Conservation (phyloP, 176 grass and related monocot species). For the Typha latifolia region DNA sequence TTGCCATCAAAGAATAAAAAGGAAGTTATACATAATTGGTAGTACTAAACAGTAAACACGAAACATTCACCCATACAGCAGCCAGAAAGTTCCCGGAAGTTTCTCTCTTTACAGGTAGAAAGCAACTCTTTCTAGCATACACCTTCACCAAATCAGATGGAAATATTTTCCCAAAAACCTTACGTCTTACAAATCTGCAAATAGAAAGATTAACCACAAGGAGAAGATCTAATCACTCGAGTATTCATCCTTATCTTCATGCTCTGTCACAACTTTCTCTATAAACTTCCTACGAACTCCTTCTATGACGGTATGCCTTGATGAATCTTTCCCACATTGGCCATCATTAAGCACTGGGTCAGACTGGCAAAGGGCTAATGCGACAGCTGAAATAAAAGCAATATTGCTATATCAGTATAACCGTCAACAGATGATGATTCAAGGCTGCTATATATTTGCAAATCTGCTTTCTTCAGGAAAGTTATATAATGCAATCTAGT, state of each 20-base stretch:
- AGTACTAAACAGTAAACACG: no score
- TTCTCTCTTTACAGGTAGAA: no score
- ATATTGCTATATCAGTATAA: neutral
- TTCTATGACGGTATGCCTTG: slow-evolving; percentile 60
- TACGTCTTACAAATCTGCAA: neutral
- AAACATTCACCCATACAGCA: no score
- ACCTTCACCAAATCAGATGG: no score
- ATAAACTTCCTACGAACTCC: slow-evolving; percentile 85
- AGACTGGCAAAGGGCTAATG: slow-evolving; percentile 72
- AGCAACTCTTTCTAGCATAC: no score
- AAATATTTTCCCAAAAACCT: neutral
- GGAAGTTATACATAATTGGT: no score
- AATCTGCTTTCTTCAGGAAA: neutral
- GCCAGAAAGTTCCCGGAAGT: no score
- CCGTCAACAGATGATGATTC: neutral
- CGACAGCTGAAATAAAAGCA: slow-evolving; percentile 60
- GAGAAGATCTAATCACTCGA: slow-evolving; percentile 33
- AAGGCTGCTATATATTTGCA: neutral
- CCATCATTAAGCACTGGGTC: slow-evolving; percentile 91
- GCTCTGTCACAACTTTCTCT: slow-evolving; percentile 76
- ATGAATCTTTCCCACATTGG: slow-evolving; percentile 43
- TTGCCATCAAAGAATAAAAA: no score
- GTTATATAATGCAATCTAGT: no score
- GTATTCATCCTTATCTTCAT: slow-evolving; percentile 60
- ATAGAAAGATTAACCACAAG: neutral